Conservation (phyloP, 106 monocot species). For the Apostasia ramifera region DNA sequence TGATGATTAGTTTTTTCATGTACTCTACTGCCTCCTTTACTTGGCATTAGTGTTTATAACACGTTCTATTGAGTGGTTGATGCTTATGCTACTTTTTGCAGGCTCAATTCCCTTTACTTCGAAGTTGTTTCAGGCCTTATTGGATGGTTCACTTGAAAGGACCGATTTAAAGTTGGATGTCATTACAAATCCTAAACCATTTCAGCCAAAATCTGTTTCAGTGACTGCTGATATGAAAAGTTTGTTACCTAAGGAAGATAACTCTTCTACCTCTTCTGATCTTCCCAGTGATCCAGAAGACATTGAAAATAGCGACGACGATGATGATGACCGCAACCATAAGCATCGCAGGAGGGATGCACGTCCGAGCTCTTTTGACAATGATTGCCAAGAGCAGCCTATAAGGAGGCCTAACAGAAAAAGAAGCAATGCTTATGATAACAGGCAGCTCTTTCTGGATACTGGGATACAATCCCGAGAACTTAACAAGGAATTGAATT, state of each 20-base stretch:
- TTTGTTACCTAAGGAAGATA: constrained; percentile 34
- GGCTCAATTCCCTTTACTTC: constrained; percentile 47
- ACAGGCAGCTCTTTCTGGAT: constrained; percentile 31
- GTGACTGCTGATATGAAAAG: constrained; percentile 15
- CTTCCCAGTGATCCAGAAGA: constrained; percentile 61
- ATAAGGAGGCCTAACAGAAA: constrained; percentile 33
- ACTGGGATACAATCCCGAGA: constrained; percentile 15
- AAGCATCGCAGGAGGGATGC: constrained; percentile 86
- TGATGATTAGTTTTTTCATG: background rate
- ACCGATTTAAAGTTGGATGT: constrained; percentile 18
- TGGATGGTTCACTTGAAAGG: constrained; percentile 41
- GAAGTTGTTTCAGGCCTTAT: constrained; percentile 50
- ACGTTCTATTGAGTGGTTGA: background rate
- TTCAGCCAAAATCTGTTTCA: constrained; percentile 12
- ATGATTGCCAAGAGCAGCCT: constrained; percentile 31
- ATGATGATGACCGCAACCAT: constrained; percentile 95
- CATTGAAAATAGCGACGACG: constrained; percentile 74
- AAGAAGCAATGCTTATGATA: constrained; percentile 36
- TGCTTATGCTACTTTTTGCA: constrained; percentile 19
- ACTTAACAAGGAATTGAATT: constrained; percentile 19
- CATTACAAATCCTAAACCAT: constrained; percentile 23
- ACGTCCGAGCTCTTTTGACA: constrained; percentile 27
- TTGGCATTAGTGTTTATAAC: background rate
- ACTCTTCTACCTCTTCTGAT: constrained; percentile 46
- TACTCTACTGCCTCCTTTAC: background rate